Conservation (phyloP, 352 stramenopile species). For the Pythium myriotylum region DNA sequence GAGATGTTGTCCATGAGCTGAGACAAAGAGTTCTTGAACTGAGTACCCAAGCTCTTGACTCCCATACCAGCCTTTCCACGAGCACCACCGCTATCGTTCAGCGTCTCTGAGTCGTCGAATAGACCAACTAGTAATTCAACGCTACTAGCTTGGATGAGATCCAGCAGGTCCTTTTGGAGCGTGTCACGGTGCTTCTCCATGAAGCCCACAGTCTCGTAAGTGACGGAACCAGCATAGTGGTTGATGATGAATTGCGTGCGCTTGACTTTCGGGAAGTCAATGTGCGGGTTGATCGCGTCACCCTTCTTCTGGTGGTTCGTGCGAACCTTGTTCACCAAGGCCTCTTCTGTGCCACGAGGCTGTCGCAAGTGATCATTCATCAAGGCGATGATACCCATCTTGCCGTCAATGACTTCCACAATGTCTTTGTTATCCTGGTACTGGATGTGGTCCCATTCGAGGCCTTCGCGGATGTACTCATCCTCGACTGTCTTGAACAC, state of each 20-base stretch:
- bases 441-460: conserved; percentile 98
- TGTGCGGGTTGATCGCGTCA: conserved; percentile 68
- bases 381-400: conserved; percentile 86
- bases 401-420: conserved; percentile 95
- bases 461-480: conserved; percentile 97
- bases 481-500: conserved; percentile 99
- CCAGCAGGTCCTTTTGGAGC: conserved; percentile 94
- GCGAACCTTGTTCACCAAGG: conserved; percentile 87
- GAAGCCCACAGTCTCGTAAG: conserved; percentile 94
- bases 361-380: conserved; percentile 90
- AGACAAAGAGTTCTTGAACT: conserved; percentile 84
- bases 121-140: conserved; percentile 67
- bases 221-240: conserved; percentile 95
- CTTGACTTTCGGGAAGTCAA: conserved; percentile 89
- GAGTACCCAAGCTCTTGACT: conserved; percentile 75
- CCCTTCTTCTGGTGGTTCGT: conserved; percentile 83
- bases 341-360: conserved; percentile 84
- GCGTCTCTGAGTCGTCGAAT: conserved; percentile 65
- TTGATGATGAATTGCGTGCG: conserved; percentile 94
- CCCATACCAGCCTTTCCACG: conserved; percentile 53
- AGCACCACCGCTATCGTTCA: conserved; percentile 36
- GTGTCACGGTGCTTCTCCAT: conserved; percentile 97
- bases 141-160: conserved; percentile 80
- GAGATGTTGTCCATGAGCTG: conserved; percentile 89
- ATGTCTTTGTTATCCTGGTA: conserved; percentile 99